These are phyloP conservation scores for Harringtonia aguacate DNA, from an alignment of 2,329 filamentous ascomycete genomes.

Conservation along the genomic window DNA sequence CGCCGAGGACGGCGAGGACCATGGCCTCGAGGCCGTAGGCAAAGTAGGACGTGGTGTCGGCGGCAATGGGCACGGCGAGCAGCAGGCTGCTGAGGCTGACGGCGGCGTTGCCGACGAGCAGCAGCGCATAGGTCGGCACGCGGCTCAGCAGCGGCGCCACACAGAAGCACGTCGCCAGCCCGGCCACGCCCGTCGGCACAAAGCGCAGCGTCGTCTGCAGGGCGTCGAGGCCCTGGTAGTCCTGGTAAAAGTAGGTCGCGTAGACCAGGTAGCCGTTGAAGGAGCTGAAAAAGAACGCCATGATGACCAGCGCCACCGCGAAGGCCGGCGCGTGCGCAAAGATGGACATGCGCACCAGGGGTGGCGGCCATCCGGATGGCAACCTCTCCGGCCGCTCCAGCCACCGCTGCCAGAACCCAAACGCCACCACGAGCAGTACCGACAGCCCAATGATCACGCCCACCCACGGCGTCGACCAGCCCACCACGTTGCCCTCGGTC, in stretches of 20 bases:
- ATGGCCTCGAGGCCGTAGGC: constrained; percentile 58
- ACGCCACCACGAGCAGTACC: constrained; percentile 41
- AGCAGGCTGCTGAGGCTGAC: constrained; percentile 40
- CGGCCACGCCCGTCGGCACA: constrained; percentile 52
- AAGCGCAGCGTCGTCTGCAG: constrained; percentile 61
- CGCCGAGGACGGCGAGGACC: constrained; percentile 53
- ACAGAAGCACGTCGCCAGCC: constrained; percentile 44
- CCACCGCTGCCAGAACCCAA: constrained; percentile 51
- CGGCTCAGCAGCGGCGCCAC: constrained; percentile 45
- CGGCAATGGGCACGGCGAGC: constrained; percentile 51
- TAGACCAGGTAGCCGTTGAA: constrained; percentile 61
- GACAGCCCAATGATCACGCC: constrained; percentile 48
- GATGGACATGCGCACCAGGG: constrained; percentile 56
- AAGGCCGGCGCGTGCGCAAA: constrained; percentile 45
- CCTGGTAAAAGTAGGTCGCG: constrained; percentile 61
- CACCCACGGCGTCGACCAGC: constrained; percentile 55
- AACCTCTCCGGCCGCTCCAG: constrained; percentile 38
- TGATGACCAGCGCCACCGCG: constrained; percentile 52
- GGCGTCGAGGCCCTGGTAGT: constrained; percentile 49
- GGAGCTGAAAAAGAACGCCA: constrained; percentile 53
- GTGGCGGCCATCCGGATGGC: constrained; percentile 23
- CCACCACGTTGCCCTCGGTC: constrained; percentile 58
- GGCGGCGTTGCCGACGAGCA: constrained; percentile 45
- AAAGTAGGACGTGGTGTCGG: constrained; percentile 47
- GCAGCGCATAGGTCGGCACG: constrained; percentile 46